Base-by-base conservation (phyloP, 2,329 filamentous ascomycete species). In the Fusarium subtropicale region DNA sequence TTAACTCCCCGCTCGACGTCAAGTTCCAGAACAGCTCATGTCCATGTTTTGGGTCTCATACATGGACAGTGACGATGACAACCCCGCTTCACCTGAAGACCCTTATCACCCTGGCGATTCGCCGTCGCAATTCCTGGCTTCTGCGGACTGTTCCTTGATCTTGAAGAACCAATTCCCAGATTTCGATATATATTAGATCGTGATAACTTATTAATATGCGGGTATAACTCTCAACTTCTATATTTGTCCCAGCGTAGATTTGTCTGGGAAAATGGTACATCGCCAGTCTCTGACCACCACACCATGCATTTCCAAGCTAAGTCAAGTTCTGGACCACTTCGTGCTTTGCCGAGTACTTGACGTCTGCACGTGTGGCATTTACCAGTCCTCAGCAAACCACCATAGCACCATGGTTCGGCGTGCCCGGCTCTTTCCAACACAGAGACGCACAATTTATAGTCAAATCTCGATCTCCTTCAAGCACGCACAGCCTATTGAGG, bases 41-140 rank as follows among this genome's bases (percentile, higher is more conserved):
- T 47, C 30, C 47, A 44, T 66, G 54, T 38, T 61, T 60, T 58
- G 50, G 20, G 36, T 41, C 36, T 26, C 20, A 13, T 13, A 39
- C 36, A 39, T 39, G 36, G 28, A 36, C 18, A 15, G 38, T 53
- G 56, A 53, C 31, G 28, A 38, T 44, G 36, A 26, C 48, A 66
- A 64, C 67, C 67, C 63, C 55, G 63, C 67, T 71, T 60, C 67
- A 59, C 26, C 36, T 24, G 42, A 71, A 36, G 64, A 68, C 67
- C 67, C 63, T 65, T 41, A 48, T 45, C 42, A 30, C 51, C 61
- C 47, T 70, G 54, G 62, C 53, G 50, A 20, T 41, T 46, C 38
- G 58, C 44, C 24, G 33, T 56, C 45, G 39, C 62, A 52, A 41
- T 41, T 51, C 46, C 48, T 54, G 45, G 55, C 45, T 67, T 63